Base-by-base conservation (phyloP, 345 rosid species). In the Punica granatum region DNA sequence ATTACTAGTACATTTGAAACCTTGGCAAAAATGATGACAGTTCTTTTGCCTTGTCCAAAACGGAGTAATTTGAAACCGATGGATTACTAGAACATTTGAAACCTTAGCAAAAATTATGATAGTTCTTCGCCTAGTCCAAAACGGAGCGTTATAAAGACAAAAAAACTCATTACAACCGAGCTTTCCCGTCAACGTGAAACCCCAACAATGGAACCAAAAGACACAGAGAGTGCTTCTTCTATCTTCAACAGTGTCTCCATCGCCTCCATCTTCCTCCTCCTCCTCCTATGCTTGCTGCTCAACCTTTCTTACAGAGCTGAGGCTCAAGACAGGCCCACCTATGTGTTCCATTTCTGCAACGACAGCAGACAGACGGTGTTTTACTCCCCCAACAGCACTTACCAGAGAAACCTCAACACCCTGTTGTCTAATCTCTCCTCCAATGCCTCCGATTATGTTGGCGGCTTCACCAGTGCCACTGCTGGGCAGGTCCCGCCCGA, bases 361-460 rank as follows among this genome's bases (percentile, higher is more conserved):
- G 21, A 68, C 48, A 0, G n/a, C n/a, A n/a, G n/a, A n/a, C n/a
- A n/a, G n/a, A 32, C 58, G 18, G 12, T 79, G 41, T 80, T 66
- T 41, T 78, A n/a, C 75, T 7, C 51, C 6, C 37, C 28, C 31
- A 15, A 26, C 36, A 41, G 15, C n/a, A 39, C 56, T 46, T 65
- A 65, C 23, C 25, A 39, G 42, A 32, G 25, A 23, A 77, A 70
- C 62, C 72, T 70, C n/a, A 41, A 73, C 7, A 1, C 39, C 64
- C 77, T 73, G 30, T 48, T 73, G 33, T 66, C 74, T 3, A 41
- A 65, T 36, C 69, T 70, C 30, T 33, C 74, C 46, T 43, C 72
- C 35, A 71, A 8, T 21, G 15, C 19, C 53, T 46, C 53, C 23
- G 53, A 46, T 46, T 46, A 46, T 23, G 53, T 46, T 33, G 0